Conservation (phyloP, 1,284 basidiomycete species). For the Irpex rosettiformis region DNA sequence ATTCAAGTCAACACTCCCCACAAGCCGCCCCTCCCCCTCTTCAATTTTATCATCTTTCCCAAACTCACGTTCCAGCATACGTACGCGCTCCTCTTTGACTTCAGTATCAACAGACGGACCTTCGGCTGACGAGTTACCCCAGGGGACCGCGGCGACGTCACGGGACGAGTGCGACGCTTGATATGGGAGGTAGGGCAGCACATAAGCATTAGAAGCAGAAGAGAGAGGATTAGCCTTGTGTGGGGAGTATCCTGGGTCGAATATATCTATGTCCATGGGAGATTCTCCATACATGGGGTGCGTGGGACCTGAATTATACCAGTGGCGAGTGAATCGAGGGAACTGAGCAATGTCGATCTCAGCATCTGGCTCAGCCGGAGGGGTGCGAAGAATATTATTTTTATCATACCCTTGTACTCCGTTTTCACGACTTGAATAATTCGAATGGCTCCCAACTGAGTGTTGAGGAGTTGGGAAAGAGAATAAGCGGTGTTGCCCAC, state of each 20-base stretch:
- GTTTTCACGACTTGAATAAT: slow-evolving; percentile 8
- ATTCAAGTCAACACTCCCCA: slow-evolving; percentile 55
- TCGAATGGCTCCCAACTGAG: slow-evolving; percentile 20
- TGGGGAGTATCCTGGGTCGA: slow-evolving; percentile 28
- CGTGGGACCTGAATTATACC: slow-evolving; percentile 39
- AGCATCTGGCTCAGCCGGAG: slow-evolving; percentile 21
- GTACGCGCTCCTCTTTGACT: slow-evolving; percentile 61
- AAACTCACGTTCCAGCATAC: slow-evolving; percentile 69
- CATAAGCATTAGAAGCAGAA: slow-evolving; percentile 28
- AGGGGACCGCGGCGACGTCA: slow-evolving; percentile 23
- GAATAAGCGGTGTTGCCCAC: slow-evolving; percentile 37
- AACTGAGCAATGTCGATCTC: slow-evolving; percentile 60
- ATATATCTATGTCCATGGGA: slow-evolving; percentile 20
- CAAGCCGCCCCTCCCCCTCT: slow-evolving; percentile 38
- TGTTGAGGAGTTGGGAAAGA: slow-evolving; percentile 41
- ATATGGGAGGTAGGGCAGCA: slow-evolving; percentile 18
- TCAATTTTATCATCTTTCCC: slow-evolving; percentile 29
- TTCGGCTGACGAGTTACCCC: slow-evolving; percentile 21
- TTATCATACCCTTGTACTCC: slow-evolving; percentile 9
- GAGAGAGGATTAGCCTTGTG: slow-evolving; percentile 19
- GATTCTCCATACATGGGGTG: slow-evolving; percentile 11
- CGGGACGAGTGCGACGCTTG: slow-evolving; percentile 23
- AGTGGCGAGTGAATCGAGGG: slow-evolving; percentile 56
- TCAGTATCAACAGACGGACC: slow-evolving; percentile 38
- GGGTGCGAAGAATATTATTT: slow-evolving; percentile 16